These are phyloP conservation scores for Dalbergia cultrata DNA, from an alignment of 306 rosid species.

Conservation along the genomic window DNA sequence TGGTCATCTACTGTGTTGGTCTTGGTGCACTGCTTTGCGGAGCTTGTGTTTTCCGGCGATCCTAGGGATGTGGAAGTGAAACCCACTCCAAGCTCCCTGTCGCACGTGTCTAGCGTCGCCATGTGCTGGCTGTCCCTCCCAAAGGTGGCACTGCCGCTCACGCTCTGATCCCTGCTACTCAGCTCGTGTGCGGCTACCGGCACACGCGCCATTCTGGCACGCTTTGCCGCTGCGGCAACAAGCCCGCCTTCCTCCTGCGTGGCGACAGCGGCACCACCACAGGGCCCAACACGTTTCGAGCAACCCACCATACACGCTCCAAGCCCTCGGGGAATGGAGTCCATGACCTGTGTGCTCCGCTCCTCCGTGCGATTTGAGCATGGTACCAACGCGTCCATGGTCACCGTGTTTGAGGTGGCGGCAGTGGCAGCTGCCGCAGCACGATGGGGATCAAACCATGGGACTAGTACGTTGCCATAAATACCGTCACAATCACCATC, in stretches of 20 bases:
- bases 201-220: slow-evolving; percentile 45
- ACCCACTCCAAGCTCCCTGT: slow-evolving; percentile 56
- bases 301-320: slow-evolving; percentile 49
- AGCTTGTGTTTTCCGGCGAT: slow-evolving; percentile 70
- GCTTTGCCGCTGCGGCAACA: slow-evolving; percentile 11
- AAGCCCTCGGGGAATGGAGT: slow-evolving; percentile 27
- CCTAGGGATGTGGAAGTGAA: slow-evolving; percentile 66
- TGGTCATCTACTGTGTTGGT: slow-evolving; percentile 70
- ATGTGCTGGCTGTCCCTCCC: slow-evolving; percentile 63
- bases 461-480: slow-evolving; percentile 46
- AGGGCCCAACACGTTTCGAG: slow-evolving; percentile 60
- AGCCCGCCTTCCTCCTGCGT: slow-evolving; percentile 17
- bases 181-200: slow-evolving; percentile 50
- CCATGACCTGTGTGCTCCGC: slow-evolving; percentile 36
- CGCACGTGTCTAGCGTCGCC: slow-evolving; percentile 61
- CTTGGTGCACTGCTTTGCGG: slow-evolving; percentile 57
- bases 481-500: not conserved
- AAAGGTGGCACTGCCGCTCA: slow-evolving; percentile 64
- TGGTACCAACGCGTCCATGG: slow-evolving; percentile 86
- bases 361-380: slow-evolving; percentile 55
- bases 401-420: slow-evolving; percentile 38
- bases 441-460: slow-evolving; percentile 59
- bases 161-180: slow-evolving; percentile 63
- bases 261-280: slow-evolving; percentile 47
- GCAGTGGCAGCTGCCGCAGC: not conserved